Conservation (phyloP, 805 yeast species). For the Debaryomyces maramus region DNA sequence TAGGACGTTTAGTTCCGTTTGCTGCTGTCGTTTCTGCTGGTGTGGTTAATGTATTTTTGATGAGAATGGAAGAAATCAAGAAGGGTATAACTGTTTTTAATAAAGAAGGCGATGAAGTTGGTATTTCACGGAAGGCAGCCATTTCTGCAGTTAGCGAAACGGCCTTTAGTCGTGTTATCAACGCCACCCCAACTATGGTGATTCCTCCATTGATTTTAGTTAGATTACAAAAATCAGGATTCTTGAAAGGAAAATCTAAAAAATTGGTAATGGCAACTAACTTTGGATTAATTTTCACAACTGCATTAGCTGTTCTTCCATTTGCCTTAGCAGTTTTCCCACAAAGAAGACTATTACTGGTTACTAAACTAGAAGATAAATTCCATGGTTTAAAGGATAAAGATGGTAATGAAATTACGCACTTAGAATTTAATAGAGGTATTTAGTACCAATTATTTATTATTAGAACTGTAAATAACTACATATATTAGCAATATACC, state of each 20-base stretch:
- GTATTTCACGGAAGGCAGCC: slow-evolving; percentile 83
- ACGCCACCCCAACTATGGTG: slow-evolving; percentile 97
- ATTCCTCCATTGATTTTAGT: slow-evolving; percentile 87
- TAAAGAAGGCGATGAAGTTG: slow-evolving; percentile 56
- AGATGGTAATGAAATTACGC: slow-evolving; percentile 55
- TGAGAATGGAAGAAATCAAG: slow-evolving; percentile 93
- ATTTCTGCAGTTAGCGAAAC: slow-evolving; percentile 94
- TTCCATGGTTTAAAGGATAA: slow-evolving; percentile 61
- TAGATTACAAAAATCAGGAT: slow-evolving; percentile 62
- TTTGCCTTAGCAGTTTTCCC: slow-evolving; percentile 97
- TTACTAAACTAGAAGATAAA: slow-evolving; percentile 60
- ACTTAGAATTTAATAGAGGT: slow-evolving; percentile 90
- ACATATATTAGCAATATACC: background rate
- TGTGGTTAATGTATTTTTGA: slow-evolving; percentile 89
- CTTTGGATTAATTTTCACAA: slow-evolving; percentile 79
- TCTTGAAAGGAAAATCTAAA: slow-evolving; percentile 66
- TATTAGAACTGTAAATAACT: background rate
- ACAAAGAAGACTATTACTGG: slow-evolving; percentile 68
- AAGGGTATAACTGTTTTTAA: slow-evolving; percentile 78
- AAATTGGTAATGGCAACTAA: slow-evolving; percentile 70
- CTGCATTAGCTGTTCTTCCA: slow-evolving; percentile 87
- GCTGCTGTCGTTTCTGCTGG: slow-evolving; percentile 99
- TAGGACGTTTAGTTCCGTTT: slow-evolving; percentile 91
- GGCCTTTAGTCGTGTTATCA: slow-evolving; percentile 90
- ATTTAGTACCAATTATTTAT: slow-evolving; percentile 55